Base-by-base conservation (phyloP, 305 asterid genomes). In the Fraxinus nigra region DNA sequence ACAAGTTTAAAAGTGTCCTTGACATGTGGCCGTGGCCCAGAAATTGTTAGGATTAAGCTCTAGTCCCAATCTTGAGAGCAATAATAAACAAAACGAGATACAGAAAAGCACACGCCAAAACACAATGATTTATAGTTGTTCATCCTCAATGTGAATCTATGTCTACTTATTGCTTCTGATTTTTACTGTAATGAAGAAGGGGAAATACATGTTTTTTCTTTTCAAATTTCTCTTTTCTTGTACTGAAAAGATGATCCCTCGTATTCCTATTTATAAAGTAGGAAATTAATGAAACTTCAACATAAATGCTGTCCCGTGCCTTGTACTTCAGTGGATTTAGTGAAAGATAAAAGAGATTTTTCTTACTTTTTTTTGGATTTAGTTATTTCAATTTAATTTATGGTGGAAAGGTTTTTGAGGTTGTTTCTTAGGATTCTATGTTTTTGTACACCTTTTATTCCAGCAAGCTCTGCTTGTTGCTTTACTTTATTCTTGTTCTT, bases 371-470 rank as follows among this genome's bases (percentile, higher is more conserved):
- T 30, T 69, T 30, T 30, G 9, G 0, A 30, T 69, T 69, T 69
- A 69, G 38, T 32, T 26, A 26, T 26, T 24, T 30, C 34, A 69
- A 69, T 69, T 30, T 32, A 10, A 32, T 69, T 28, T 69, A 69
- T 20, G 11, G 51, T 26, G 22, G n/a, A 78, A 76, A 79, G 35
- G 35, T 35, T 78, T 32, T 51, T 67, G 20, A 61, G 75, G 74
- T 65, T 69, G 61, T 84, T 51, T 16, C 89, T 80, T 89, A 67
- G 90, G 90, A 85, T 87, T 82, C 90, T 76, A 77, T 82, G 75
- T 46, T 70, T 51, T 72, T 26, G 81, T 78, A 48, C 74, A 18
- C 20, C 79, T 70, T 80, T 35, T 48, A 48, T 72, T 54, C 34
- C 82, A 24, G 43, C 61, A 81, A 74, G 32, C 30, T 70, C 65